Percentiles rank a stretch among this genome's conserved stretches.
Conservation (phyloP, 208 protist genomes). For the Trypanosoma melophagium region DNA sequence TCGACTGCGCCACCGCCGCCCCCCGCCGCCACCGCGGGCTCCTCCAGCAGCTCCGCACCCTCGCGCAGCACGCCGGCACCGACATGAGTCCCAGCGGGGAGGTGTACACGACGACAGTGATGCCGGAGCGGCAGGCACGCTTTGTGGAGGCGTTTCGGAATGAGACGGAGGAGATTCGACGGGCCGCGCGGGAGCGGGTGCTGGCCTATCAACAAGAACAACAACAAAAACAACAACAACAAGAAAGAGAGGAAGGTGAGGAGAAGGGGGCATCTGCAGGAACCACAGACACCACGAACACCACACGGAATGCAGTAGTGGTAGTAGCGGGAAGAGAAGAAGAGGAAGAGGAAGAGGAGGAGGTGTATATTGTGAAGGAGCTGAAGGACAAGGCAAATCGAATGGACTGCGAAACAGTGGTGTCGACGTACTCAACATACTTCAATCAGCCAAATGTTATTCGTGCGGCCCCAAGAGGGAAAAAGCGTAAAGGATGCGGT, state of each 20-base stretch:
- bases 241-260: constrained; percentile 14
- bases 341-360: constrained; percentile 35
- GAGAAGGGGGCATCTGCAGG: too few relatives aligned
- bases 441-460: constrained; percentile 91
- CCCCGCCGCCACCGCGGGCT: constrained; percentile 79
- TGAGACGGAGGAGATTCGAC: constrained; percentile 72
- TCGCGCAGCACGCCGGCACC: constrained; percentile 52
- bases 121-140: constrained; percentile 73
- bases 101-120: constrained; percentile 60
- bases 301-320: too few relatives aligned
- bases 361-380: constrained; percentile 47
- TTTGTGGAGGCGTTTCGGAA: constrained; percentile 62
- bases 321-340: too few relatives aligned
- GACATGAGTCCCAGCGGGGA: constrained; percentile 51
- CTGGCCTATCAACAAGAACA: background rate
- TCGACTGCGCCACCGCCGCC: constrained; percentile 66
- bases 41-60: constrained; percentile 70
- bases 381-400: constrained; percentile 38
- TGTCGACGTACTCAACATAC: constrained; percentile 78
- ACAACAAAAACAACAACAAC: background rate
- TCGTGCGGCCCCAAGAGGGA: constrained; percentile 32
- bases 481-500: constrained; percentile 24
- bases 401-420: constrained; percentile 83
- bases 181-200: constrained; percentile 48
- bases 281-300: too few relatives aligned